Evolutionary conservation across 257 asterid genomes (phyloP).

Genomic region (Ocimum tenuiflorum): DNA sequence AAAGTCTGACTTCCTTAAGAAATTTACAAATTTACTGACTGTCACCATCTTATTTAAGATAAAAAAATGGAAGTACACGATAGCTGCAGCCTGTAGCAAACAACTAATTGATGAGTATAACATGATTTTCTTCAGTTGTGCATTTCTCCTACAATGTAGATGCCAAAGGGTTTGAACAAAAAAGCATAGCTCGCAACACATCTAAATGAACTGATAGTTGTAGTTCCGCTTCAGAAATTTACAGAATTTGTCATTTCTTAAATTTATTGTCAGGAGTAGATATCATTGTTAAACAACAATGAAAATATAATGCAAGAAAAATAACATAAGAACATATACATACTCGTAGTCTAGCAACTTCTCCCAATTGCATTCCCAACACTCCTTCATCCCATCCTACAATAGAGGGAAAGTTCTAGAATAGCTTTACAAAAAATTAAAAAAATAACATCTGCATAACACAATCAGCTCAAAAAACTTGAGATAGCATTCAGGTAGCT

Average conservation of each 20-base stretch:
- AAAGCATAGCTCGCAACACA: neutral
- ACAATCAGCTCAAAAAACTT: neutral
- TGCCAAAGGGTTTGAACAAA: neutral
- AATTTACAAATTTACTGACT: no score
- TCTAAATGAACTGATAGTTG: neutral
- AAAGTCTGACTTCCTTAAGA: no score
- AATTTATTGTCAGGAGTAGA: neutral
- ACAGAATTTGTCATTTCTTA: neutral
- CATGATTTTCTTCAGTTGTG: neutral
- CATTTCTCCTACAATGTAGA: neutral
- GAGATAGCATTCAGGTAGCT: neutral
- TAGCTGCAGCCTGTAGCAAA: neutral
- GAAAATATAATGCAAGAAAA: neutral
- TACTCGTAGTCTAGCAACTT: constrained; percentile 75
- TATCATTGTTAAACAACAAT: neutral
- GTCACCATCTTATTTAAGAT: no score
- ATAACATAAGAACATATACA: neutral
- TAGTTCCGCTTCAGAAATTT: neutral
- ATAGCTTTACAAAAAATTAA: neutral
- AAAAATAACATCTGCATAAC: neutral
- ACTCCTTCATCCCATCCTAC: constrained; percentile 99
- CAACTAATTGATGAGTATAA: neutral
- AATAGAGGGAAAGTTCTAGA: neutral
- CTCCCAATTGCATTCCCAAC: constrained; percentile 92
- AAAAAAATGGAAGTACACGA: no score